Evolutionary conservation across 2,329 filamentous ascomycete species (phyloP), one percentile per base, ranked within the genome.

Genomic region (Cladosporium sp.): DNA sequence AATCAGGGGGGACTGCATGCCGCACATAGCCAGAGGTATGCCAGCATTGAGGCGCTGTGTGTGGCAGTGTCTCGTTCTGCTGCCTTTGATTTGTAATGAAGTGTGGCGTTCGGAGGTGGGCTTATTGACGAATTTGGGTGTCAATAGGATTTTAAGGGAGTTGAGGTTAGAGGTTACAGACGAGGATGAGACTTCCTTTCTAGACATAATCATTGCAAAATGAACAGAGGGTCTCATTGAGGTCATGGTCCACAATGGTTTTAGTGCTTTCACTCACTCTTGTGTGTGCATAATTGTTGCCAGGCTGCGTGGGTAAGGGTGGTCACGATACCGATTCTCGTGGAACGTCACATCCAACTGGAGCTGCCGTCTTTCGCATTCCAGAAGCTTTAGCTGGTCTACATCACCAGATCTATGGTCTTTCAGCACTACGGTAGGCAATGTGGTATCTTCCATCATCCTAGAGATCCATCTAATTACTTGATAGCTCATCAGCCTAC

Each of bases 401-500:
- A 70, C 68, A 37, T 64, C 73, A 20, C 68, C 71, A 42, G 72
- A 75, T 56, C 74, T 76, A 59, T 76, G 72, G 71, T 75, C 73
- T 42, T 73, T 74, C 59, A 70, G 73, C 39, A 61, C 70, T 47
- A 69, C 69, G 60, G 71, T 71, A n/a, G n/a, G n/a, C n/a, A n/a
- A 63, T 56, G 69, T 68, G 22, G 13, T 56, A 15, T 17, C 39
- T 28, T 35, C 39, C 13, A 20, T 10, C 15, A 13, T n/a, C 10
- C 3, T 7, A 2, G 3, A 19, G 4, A n/a, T 12, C 40, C 13
- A 15, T 12, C 20, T 44, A n/a, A 44, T 7, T 7, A 7, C 24
- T 10, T 44, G 20, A 5, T n/a, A 70, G 68, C 64, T 70, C 1
- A 66, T 70, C 20, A 68, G 63, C 56, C 61, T 69, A 1, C 61